Evolutionary conservation across 2,329 filamentous ascomycete species (phyloP), one percentile per base, ranked within the genome.

Genomic region (Epichloe typhina): DNA sequence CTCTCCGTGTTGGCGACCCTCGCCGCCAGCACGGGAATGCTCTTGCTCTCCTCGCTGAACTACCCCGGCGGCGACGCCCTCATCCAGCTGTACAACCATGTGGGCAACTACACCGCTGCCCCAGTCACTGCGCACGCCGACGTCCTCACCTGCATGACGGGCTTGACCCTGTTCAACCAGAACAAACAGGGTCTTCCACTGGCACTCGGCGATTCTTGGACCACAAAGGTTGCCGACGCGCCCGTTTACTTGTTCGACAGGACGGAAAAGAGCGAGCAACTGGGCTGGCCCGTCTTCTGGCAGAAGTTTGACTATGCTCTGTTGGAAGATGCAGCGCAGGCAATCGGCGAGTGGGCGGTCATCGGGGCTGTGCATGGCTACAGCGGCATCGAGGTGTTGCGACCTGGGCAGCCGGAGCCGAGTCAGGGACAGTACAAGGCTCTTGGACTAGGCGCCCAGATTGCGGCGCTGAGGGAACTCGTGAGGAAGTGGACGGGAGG

Each of bases 51-150:
- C 0, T 84, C 86, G 13, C 80, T 94, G 52, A 98, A 96, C 69
- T 98, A 98, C 62, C 93, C 93, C 1, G 93, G 93, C 46, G 93
- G 88, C 21, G 79, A 86, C 53, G 93, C 90, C 2, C 73, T 97
- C 21, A 57, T 66, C 8, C 70, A 74, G 43, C 69, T 84, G 39
- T 72, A 75, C 53, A 54, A 56, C 45, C 57, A 68, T 26, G 54
- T 64, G 47, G 49, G 54, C 33, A 52, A 61, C 38, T 53, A 56
- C 8, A 33, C 61, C 7, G 51, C 57, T 17, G 31, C 56, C 23
- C 47, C 53, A 5, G 64, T 75, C 12, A 59, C 60, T 39, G 72
- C 82, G 41, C 82, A 86, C 59, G 78, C 81, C 45, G 82, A 85
- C 58, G 79, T 84, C 12, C 68, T 82, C 11, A 76, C 78, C 46